Percentiles rank a stretch among this genome's conserved stretches.
Conservation (phyloP, 768 basidiomycete species). For the Pleurotus pulmonarius region DNA sequence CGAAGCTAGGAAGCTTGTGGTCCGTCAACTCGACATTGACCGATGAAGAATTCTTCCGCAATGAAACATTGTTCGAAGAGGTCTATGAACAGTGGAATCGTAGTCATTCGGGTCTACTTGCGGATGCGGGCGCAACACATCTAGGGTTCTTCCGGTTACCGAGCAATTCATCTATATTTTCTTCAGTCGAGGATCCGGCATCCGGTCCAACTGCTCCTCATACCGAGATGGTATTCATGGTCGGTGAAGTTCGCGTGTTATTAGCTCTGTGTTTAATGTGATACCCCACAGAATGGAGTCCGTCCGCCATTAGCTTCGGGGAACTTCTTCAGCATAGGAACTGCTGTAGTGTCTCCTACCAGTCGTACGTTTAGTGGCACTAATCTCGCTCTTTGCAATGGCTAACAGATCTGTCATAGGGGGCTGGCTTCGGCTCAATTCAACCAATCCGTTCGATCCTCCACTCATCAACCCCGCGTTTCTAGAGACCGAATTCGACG, state of each 20-base stretch:
- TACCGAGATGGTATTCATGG: slow-evolving; percentile 16
- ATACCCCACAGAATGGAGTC: background rate
- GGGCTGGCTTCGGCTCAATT: slow-evolving; percentile 34
- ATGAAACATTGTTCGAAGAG: slow-evolving; percentile 16
- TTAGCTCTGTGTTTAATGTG: background rate
- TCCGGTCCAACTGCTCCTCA: slow-evolving; percentile 18
- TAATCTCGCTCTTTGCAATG: background rate
- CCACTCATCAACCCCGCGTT: slow-evolving; percentile 51
- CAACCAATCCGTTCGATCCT: slow-evolving; percentile 39
- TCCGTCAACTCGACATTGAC: slow-evolving; percentile 23
- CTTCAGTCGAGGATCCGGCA: slow-evolving; percentile 16
- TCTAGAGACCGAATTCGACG: slow-evolving; percentile 28
- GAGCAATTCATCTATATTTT: slow-evolving; percentile 7
- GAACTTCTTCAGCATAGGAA: slow-evolving; percentile 23
- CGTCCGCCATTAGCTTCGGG: slow-evolving; percentile 18
- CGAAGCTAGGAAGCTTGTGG: slow-evolving; percentile 11
- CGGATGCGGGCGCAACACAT: slow-evolving; percentile 12
- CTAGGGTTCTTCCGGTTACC: slow-evolving; percentile 17
- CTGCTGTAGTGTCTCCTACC: slow-evolving; percentile 26
- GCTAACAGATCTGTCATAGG: slow-evolving; percentile 16
- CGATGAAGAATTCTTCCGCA: slow-evolving; percentile 20
- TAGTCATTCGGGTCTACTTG: slow-evolving; percentile 18
- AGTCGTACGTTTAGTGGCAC: slow-evolving; percentile 22
- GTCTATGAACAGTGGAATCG: slow-evolving; percentile 23
- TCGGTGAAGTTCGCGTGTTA: slow-evolving; percentile 4